Percentiles rank a stretch among this genome's conserved stretches.
These are phyloP conservation scores for Fusarium tupiense DNA, from an alignment of 2,329 filamentous ascomycete species.

Conservation along the genomic window DNA sequence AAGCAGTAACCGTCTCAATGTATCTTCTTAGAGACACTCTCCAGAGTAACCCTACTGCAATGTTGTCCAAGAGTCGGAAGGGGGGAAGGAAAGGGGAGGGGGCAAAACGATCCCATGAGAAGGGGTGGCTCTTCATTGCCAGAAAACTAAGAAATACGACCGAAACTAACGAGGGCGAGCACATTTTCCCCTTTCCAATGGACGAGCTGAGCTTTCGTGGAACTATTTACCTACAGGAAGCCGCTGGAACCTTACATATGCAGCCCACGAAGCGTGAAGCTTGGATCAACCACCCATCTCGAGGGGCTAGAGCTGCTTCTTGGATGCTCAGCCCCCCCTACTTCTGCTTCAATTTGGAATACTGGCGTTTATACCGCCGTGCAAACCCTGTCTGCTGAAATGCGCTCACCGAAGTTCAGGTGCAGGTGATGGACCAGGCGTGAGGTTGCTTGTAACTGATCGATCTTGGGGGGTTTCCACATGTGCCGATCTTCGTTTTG, in stretches of 20 bases:
- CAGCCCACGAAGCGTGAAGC: background rate
- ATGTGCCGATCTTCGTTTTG: background rate
- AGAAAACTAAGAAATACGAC: background rate
- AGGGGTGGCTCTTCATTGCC: background rate
- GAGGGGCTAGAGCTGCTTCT: background rate
- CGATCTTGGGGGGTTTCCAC: background rate
- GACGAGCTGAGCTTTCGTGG: background rate
- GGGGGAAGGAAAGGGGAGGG: background rate
- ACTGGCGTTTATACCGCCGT: slow-evolving; percentile 6
- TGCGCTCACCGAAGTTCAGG: background rate
- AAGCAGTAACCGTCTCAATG: background rate
- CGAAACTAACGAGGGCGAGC: background rate
- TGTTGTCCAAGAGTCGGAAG: background rate
- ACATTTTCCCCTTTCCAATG: background rate
- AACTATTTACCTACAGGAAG: background rate
- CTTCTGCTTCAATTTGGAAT: background rate
- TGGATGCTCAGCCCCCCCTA: background rate
- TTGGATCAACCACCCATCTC: background rate
- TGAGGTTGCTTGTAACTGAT: background rate
- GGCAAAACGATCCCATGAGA: background rate
- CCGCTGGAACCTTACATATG: background rate
- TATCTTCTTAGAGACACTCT: background rate
- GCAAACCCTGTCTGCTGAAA: background rate
- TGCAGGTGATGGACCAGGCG: background rate
- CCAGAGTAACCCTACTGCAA: background rate